These are phyloP conservation scores for Diplodia mutila DNA, from an alignment of 2,329 filamentous ascomycete species.

Conservation along the genomic window DNA sequence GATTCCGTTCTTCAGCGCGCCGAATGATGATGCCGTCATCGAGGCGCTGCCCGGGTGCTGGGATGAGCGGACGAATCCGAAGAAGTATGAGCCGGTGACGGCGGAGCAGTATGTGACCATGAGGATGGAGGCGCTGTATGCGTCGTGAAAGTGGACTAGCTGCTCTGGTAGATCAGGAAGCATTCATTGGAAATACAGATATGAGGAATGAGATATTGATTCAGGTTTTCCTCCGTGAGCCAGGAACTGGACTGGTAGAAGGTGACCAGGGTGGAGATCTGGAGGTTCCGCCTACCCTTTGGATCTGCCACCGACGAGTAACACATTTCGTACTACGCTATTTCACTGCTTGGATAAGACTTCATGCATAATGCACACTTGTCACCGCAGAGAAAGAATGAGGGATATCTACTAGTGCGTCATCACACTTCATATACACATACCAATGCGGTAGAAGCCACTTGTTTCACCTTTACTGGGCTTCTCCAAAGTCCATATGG, in stretches of 20 bases:
- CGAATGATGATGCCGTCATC: constrained; percentile 44
- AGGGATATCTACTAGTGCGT: constrained; percentile 8
- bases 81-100: constrained; percentile 46
- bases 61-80: constrained; percentile 36
- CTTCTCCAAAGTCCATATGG: constrained; percentile 60
- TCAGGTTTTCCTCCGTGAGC: not conserved
- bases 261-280: not conserved
- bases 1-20: constrained; percentile 47
- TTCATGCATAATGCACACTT: not conserved
- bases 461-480: constrained; percentile 31
- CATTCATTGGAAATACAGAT: not conserved
- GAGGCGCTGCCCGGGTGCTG: constrained; percentile 44
- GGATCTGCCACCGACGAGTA: no score
- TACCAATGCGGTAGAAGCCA: not conserved
- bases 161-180: not conserved
- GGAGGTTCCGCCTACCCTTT: no score
- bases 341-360: not conserved
- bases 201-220: not conserved
- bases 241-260: not conserved
- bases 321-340: not conserved
- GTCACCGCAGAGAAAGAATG: not conserved
- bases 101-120: constrained; percentile 42
- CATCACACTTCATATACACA: not conserved
- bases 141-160: not conserved
- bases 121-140: constrained; percentile 39